A percentile compares a stretch with the other conserved stretches of the same genome.
phyloP scores from a whole-genome alignment of 352 stramenopile genomes.

The Achlya hypogyna region DNA sequence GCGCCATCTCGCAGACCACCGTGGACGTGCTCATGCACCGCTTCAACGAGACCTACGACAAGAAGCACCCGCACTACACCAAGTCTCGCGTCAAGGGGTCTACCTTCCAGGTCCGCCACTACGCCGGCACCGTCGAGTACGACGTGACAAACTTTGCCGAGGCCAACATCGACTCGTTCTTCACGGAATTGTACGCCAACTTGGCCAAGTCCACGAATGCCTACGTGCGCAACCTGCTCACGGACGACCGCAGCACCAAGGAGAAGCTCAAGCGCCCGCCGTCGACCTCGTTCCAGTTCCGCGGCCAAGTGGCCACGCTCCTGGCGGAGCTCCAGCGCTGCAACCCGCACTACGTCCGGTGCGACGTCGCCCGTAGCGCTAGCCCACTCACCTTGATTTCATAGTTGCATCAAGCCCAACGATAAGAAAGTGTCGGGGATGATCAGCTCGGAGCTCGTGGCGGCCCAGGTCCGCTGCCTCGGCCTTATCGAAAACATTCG shows the following conservation, averaged over 20 bases:
- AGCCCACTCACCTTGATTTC: not conserved
- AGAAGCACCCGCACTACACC: constrained; percentile 59
- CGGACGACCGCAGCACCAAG: constrained; percentile 64
- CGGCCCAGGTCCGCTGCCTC: constrained; percentile 25
- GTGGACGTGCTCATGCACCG: constrained; percentile 31
- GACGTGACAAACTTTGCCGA: constrained; percentile 74
- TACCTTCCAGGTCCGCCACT: constrained; percentile 79
- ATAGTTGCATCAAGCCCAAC: constrained; percentile 21
- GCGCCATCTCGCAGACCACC: constrained; percentile 74
- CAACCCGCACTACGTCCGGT: constrained; percentile 21
- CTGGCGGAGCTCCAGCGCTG: constrained; percentile 10
- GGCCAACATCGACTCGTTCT: constrained; percentile 76
- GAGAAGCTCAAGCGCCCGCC: constrained; percentile 78
- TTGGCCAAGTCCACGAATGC: constrained; percentile 63
- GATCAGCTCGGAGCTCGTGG: constrained; percentile 23
- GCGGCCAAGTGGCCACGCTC: constrained; percentile 12
- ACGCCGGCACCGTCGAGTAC: constrained; percentile 82
- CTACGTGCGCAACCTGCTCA: constrained; percentile 72
- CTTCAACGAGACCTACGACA: constrained; percentile 23
- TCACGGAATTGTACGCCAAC: constrained; percentile 64
- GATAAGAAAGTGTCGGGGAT: constrained; percentile 21
- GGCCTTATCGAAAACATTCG: constrained; percentile 32
- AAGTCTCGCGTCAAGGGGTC: constrained; percentile 54
- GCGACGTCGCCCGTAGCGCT: not conserved
- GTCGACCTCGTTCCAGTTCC: constrained; percentile 59